A percentile compares a stretch with the other conserved stretches of the same genome.
These are phyloP conservation scores for Paramecium tetraurelia DNA, from an alignment of 73 alveolate genomes.

Conservation along the genomic window DNA sequence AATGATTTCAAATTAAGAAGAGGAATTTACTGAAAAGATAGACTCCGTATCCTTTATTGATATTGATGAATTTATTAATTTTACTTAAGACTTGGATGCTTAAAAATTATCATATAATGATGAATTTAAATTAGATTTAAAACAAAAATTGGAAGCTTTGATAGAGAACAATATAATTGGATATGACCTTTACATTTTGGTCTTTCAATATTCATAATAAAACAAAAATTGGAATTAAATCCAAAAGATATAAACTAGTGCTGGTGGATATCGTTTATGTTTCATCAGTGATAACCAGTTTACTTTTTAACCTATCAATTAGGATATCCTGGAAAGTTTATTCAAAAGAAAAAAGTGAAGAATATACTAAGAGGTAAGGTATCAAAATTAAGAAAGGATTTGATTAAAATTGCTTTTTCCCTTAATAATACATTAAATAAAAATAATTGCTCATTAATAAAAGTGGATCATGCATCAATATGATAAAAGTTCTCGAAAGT, in stretches of 20 bases:
- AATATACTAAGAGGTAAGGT: not conserved
- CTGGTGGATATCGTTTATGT: not conserved
- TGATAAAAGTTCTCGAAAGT: not conserved
- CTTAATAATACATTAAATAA: not conserved
- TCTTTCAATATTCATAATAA: not conserved
- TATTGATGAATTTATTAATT: not conserved
- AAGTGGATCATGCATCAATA: not conserved
- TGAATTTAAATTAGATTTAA: not conserved
- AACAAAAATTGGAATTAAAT: not conserved
- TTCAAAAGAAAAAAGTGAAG: not conserved
- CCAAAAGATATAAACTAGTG: not conserved
- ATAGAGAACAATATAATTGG: not conserved
- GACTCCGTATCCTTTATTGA: not conserved
- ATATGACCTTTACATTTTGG: not conserved
- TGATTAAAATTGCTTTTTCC: not conserved
- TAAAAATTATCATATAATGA: not conserved
- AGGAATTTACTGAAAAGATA: not conserved
- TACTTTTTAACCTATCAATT: not conserved
- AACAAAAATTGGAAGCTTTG: not conserved
- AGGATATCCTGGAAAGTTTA: not conserved
- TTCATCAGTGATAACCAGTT: not conserved
- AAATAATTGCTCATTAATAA: not conserved
- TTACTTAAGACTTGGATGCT: not conserved
- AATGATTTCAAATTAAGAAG: not conserved
- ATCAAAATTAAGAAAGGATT: not conserved